These are phyloP conservation scores for Nakaseomyces nivariensis DNA, from an alignment of 1,139 yeast genomes.

Conservation along the genomic window DNA sequence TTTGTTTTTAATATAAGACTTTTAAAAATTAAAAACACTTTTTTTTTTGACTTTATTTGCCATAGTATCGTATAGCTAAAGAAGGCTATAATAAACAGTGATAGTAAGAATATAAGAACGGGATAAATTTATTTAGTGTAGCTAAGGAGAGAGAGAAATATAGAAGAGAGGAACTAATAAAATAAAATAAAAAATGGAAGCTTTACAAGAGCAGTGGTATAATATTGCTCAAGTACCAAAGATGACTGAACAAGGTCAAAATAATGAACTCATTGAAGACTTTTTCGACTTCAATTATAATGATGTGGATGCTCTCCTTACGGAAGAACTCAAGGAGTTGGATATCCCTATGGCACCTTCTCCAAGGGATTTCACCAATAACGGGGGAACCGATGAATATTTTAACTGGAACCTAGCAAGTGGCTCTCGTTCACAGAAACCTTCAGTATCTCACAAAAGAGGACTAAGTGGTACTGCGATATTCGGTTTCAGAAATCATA, in stretches of 20 bases:
- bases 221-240: not conserved
- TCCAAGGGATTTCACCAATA: slow-evolving; percentile 1
- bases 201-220: not conserved
- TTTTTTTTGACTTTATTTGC: not conserved
- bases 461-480: slow-evolving; percentile 52
- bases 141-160: too few species aligned
- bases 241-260: not conserved
- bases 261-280: slow-evolving; percentile 5
- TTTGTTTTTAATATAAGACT: too few species aligned
- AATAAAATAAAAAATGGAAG: not conserved
- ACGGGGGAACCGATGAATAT: not conserved
- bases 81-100: too few species aligned
- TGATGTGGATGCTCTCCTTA: slow-evolving; percentile 23
- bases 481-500: slow-evolving; percentile 50
- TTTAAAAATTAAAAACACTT: not conserved
- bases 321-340: slow-evolving; percentile 25
- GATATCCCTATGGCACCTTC: slow-evolving; percentile 25
- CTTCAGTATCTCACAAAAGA: slow-evolving; percentile 23
- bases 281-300: slow-evolving; percentile 15
- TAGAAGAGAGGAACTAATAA: too few species aligned
- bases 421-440: slow-evolving; percentile 2
- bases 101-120: not conserved
- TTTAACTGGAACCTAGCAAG: slow-evolving; percentile 6
- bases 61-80: too few species aligned
- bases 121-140: too few species aligned